phyloP scores from a whole-genome alignment of 2,329 filamentous ascomycete genomes.

The Peltaster fructicola region DNA sequence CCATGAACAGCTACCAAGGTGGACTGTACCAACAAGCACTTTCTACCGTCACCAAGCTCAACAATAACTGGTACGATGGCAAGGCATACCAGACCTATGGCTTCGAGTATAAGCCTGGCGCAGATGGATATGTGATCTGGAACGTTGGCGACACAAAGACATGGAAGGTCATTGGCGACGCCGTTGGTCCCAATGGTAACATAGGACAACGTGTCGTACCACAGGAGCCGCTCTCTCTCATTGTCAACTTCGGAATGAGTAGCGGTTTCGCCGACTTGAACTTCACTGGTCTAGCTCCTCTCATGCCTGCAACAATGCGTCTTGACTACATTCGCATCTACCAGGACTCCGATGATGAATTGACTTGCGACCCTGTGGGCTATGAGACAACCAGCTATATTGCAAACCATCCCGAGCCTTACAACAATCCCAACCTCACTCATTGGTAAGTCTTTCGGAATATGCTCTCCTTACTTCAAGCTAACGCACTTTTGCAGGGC shows the following conservation, averaged over 20 bases:
- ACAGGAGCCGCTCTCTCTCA: conserved; percentile 36
- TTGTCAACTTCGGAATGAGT: conserved; percentile 38
- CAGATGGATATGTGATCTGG: conserved; percentile 31
- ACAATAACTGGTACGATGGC: conserved; percentile 38
- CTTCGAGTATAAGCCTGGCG: conserved; percentile 37
- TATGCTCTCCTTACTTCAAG: conserved; percentile 5
- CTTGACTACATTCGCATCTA: conserved; percentile 39
- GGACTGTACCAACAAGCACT: conserved; percentile 39
- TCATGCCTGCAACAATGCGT: conserved; percentile 43
- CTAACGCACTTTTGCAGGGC: conserved; percentile 2
- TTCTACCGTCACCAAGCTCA: conserved; percentile 36
- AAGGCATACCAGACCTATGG: conserved; percentile 37
- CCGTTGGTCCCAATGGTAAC: conserved; percentile 37
- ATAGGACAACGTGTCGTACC: conserved; percentile 30
- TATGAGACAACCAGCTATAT: conserved; percentile 55
- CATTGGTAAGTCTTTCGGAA: conserved; percentile 34
- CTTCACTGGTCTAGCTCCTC: conserved; percentile 33
- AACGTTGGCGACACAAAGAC: conserved; percentile 33
- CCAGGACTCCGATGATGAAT: conserved; percentile 28
- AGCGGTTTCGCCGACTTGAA: conserved; percentile 46
- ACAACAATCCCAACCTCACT: conserved; percentile 47
- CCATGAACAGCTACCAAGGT: conserved; percentile 35
- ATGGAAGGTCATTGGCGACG: conserved; percentile 34
- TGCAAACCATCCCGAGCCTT: conserved; percentile 40
- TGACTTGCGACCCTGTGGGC: conserved; percentile 48